Evolutionary conservation across 208 protist genomes (phyloP).

Genomic region (Wallacemonas rigidus): DNA sequence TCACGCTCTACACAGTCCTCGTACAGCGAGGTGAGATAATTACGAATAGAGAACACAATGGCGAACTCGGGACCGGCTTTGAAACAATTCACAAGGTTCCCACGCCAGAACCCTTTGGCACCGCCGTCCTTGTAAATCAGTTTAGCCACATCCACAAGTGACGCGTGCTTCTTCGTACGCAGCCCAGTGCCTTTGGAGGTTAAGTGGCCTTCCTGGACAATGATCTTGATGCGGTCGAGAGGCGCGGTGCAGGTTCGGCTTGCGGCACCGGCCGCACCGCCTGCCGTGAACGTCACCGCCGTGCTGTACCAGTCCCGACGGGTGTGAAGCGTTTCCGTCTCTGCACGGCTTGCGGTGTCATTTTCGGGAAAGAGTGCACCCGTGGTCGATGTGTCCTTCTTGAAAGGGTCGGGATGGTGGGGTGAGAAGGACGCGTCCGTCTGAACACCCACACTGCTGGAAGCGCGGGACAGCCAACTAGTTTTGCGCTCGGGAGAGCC

Average conservation of each 20-base stretch:
- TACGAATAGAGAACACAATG: slow-evolving; percentile 86
- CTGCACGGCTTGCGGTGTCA: not conserved
- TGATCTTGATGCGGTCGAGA: slow-evolving; percentile 91
- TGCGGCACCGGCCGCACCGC: slow-evolving; percentile 79
- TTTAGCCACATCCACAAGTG: slow-evolving; percentile 70
- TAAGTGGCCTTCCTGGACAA: slow-evolving; percentile 91
- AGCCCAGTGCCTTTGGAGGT: slow-evolving; percentile 15
- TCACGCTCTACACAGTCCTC: slow-evolving; percentile 80
- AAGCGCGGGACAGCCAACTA: not conserved
- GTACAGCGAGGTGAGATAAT: slow-evolving; percentile 75
- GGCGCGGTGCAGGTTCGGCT: slow-evolving; percentile 89
- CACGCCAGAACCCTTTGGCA: slow-evolving; percentile 81
- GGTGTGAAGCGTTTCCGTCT: slow-evolving; percentile 30
- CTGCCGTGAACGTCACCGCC: slow-evolving; percentile 77
- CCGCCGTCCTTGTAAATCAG: slow-evolving; percentile 82
- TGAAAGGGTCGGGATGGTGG: not conserved
- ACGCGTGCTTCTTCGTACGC: slow-evolving; percentile 37
- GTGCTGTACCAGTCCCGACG: slow-evolving; percentile 83
- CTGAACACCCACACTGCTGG: slow-evolving; percentile 9
- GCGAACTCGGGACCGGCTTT: slow-evolving; percentile 92
- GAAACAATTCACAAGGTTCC: slow-evolving; percentile 90
- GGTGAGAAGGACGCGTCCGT: not conserved
- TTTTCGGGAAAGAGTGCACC: not conserved
- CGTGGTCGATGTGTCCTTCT: slow-evolving; percentile 1
- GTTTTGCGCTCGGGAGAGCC: too few relatives aligned